phyloP scores from a whole-genome alignment of 495 filamentous ascomycete genomes.

The Hypoxylon cercidicola region DNA sequence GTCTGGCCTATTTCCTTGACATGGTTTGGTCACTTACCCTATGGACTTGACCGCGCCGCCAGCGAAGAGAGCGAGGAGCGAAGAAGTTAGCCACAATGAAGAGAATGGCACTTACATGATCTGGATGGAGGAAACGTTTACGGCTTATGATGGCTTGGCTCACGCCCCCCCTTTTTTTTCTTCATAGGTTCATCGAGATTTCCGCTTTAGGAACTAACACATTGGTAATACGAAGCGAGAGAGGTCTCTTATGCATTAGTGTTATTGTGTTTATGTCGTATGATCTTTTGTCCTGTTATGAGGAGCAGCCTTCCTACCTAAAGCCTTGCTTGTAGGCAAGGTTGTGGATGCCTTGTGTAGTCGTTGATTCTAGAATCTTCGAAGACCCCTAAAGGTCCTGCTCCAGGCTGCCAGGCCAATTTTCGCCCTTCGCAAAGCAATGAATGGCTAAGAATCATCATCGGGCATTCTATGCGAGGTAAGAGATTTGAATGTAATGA shows the following conservation, averaged over 20 bases:
- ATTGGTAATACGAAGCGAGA: constrained; percentile 20
- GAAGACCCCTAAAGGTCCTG: too few species aligned
- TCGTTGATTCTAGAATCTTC: too few species aligned
- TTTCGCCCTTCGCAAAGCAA: too few species aligned
- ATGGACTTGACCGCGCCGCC: not conserved
- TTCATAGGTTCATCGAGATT: constrained; percentile 12
- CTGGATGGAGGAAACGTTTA: constrained; percentile 22
- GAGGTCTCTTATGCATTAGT: not conserved
- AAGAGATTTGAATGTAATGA: too few species aligned
- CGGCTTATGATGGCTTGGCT: constrained; percentile 27
- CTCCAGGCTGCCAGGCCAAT: too few species aligned
- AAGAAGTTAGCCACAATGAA: not conserved
- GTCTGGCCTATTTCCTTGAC: not conserved
- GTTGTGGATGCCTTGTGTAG: too few species aligned
- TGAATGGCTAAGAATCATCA: too few species aligned
- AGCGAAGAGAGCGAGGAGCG: not conserved
- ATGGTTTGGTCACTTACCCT: not conserved
- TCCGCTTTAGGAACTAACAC: constrained; percentile 16
- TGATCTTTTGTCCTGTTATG: too few species aligned
- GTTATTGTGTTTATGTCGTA: too few species aligned
- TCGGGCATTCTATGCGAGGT: too few species aligned
- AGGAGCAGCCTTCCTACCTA: too few species aligned
- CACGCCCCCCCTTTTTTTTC: constrained; percentile 23
- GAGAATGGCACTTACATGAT: not conserved
- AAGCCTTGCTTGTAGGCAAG: too few species aligned